A percentile compares a stretch with the other conserved stretches of the same genome.
These are phyloP conservation scores for Ochetophila trinervis DNA, from an alignment of 306 rosid species.

Conservation along the genomic window DNA sequence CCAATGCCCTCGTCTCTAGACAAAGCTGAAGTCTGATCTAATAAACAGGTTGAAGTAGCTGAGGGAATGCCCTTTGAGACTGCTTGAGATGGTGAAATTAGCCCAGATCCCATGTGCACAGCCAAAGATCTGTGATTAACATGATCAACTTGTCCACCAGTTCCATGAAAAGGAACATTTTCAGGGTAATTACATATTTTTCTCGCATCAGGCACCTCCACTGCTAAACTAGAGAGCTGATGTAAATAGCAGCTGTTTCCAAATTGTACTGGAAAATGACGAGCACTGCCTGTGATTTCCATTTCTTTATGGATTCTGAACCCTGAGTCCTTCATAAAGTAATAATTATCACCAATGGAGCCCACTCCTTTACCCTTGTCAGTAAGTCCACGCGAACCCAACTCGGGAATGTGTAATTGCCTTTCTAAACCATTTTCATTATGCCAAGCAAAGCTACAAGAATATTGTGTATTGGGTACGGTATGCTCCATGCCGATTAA, in stretches of 20 bases:
- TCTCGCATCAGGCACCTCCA: slow-evolving; percentile 22
- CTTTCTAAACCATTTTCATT: slow-evolving; percentile 30
- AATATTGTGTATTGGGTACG: slow-evolving; percentile 30
- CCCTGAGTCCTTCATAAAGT: slow-evolving; percentile 30
- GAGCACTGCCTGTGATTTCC: slow-evolving; percentile 29
- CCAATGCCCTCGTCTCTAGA: slow-evolving; percentile 30
- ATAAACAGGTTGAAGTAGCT: slow-evolving; percentile 32
- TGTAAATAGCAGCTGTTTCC: slow-evolving; percentile 29
- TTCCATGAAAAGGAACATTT: slow-evolving; percentile 33
- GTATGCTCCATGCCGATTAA: slow-evolving; percentile 18
- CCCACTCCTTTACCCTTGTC: slow-evolving; percentile 37
- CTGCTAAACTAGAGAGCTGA: slow-evolving; percentile 25
- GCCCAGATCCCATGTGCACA: slow-evolving; percentile 24
- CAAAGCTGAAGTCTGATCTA: slow-evolving; percentile 29
- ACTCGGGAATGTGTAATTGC: slow-evolving; percentile 27
- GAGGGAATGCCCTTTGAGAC: slow-evolving; percentile 37
- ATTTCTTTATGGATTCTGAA: slow-evolving; percentile 26
- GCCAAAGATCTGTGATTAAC: slow-evolving; percentile 19
- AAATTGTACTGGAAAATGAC: slow-evolving; percentile 21
- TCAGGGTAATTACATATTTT: slow-evolving; percentile 18
- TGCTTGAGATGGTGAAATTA: slow-evolving; percentile 26
- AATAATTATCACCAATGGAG: slow-evolving; percentile 22
- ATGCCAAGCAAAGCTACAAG: slow-evolving; percentile 27
- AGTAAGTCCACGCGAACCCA: slow-evolving; percentile 21
- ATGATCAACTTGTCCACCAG: slow-evolving; percentile 26